Evolutionary conservation across 768 basidiomycete genomes (phyloP).

Genomic region (Goffeauzyma gilvescens): DNA sequence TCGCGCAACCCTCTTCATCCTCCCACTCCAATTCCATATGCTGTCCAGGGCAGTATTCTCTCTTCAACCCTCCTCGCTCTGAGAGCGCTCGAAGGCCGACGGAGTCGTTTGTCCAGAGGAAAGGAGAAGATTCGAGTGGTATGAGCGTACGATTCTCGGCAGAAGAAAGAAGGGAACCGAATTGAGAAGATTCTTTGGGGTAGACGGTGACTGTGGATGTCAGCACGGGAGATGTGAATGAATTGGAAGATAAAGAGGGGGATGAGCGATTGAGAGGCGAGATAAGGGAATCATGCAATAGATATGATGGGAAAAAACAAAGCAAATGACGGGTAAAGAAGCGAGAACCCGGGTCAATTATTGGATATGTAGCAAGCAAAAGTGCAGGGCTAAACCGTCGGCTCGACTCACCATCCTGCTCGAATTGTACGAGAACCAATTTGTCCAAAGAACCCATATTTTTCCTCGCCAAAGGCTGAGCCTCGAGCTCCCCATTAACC

Average conservation of each 20-base stretch:
- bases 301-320: too few relatives aligned
- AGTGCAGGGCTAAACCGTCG: not conserved
- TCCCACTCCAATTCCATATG: conserved; percentile 28
- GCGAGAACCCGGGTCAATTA: not conserved
- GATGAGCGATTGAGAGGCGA: too few relatives aligned
- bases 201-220: conserved; percentile 27
- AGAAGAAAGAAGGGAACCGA: conserved; percentile 21
- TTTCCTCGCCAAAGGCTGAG: conserved; percentile 1
- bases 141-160: conserved; percentile 18
- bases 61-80: conserved; percentile 9
- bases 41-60: conserved; percentile 23
- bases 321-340: not conserved
- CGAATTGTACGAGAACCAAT: conserved; percentile 26
- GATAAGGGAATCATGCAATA: too few relatives aligned
- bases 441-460: conserved; percentile 13
- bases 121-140: conserved; percentile 11
- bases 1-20: conserved; percentile 20
- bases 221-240: not conserved
- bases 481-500: conserved; percentile 8
- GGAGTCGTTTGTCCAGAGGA: conserved; percentile 24
- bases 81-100: conserved; percentile 21
- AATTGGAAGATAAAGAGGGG: not conserved
- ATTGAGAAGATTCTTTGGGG: conserved; percentile 28
- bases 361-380: not conserved
- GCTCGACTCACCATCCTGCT: conserved; percentile 23